phyloP scores from a whole-genome alignment of 176 grass and related monocot species.

The Pharus latifolius region DNA sequence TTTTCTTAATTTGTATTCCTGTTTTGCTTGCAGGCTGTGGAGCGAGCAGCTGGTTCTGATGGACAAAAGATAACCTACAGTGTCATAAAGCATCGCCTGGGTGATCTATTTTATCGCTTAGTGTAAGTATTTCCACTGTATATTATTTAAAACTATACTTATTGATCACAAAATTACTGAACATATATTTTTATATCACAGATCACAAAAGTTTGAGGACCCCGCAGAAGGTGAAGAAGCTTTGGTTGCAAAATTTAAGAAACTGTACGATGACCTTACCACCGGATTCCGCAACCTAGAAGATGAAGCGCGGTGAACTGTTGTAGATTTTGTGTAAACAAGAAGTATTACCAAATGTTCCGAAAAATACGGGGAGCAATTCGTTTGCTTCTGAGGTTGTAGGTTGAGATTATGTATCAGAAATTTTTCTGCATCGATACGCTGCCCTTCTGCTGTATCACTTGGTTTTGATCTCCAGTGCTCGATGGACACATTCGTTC shows the following conservation, averaged over 20 bases:
- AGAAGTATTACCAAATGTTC: constrained; percentile 10
- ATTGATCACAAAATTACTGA: neutral
- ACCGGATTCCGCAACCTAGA: constrained; percentile 72
- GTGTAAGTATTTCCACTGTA: constrained; percentile 46
- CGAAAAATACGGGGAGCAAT: neutral
- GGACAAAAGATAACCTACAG: constrained; percentile 86
- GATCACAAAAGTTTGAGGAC: constrained; percentile 91
- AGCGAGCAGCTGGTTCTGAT: constrained; percentile 57
- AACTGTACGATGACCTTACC: constrained; percentile 72
- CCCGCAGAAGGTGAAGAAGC: constrained; percentile 61
- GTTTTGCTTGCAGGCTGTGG: constrained; percentile 48
- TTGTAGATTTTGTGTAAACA: constrained; percentile 33
- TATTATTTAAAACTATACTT: neutral
- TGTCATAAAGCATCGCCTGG: constrained; percentile 77
- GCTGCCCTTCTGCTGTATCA: neutral
- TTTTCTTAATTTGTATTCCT: neutral
- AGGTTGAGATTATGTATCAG: constrained; percentile 13
- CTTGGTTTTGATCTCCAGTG: constrained; percentile 15
- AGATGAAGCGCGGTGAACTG: constrained; percentile 54
- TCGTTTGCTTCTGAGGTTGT: neutral
- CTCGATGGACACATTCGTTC: neutral
- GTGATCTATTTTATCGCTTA: constrained; percentile 82
- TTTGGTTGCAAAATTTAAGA: constrained; percentile 62
- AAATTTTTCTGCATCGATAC: neutral
- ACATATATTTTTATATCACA: constrained; percentile 12